Conservation (phyloP, 805 yeast species). For the Torulaspora maleeae region DNA sequence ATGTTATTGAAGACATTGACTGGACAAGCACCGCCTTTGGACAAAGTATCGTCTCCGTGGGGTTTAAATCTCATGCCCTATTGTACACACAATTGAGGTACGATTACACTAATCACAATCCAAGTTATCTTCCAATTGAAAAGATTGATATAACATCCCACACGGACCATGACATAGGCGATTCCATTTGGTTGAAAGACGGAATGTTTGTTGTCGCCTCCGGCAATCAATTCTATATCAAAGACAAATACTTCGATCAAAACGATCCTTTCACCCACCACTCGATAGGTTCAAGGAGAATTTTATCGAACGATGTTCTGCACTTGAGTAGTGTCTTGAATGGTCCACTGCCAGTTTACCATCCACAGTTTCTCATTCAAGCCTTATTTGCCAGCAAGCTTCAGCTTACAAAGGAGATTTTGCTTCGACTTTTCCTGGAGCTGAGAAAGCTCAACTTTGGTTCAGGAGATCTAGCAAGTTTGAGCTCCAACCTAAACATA, state of each 20-base stretch:
- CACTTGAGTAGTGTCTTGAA: conserved; percentile 72
- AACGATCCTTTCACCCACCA: conserved; percentile 47
- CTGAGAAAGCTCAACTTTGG: conserved; percentile 52
- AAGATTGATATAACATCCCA: conserved; percentile 63
- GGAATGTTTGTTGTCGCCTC: conserved; percentile 79
- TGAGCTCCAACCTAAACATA: conserved; percentile 34
- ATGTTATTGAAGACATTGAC: conserved; percentile 63
- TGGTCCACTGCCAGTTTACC: conserved; percentile 86
- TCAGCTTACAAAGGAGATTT: conserved; percentile 50
- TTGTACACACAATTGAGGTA: conserved; percentile 79
- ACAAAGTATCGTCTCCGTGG: conserved; percentile 75
- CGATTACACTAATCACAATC: conserved; percentile 78
- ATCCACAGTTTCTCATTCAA: conserved; percentile 84
- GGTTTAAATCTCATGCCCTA: conserved; percentile 58
- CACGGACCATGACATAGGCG: conserved; percentile 82
- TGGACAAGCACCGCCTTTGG: conserved; percentile 72
- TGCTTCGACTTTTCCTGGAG: conserved; percentile 48
- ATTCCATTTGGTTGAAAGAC: conserved; percentile 77
- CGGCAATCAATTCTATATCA: conserved; percentile 84
- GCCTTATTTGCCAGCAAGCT: conserved; percentile 58
- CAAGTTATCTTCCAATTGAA: conserved; percentile 73
- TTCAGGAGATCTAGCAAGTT: conserved; percentile 31
- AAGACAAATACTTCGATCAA: conserved; percentile 62
- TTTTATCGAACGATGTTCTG: conserved; percentile 51
- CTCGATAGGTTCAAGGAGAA: conserved; percentile 56